A percentile compares a stretch with the other conserved stretches of the same genome.
Evolutionary conservation across 2,329 filamentous ascomycete genomes (phyloP).

Genomic region (Aschersonia sp.): DNA sequence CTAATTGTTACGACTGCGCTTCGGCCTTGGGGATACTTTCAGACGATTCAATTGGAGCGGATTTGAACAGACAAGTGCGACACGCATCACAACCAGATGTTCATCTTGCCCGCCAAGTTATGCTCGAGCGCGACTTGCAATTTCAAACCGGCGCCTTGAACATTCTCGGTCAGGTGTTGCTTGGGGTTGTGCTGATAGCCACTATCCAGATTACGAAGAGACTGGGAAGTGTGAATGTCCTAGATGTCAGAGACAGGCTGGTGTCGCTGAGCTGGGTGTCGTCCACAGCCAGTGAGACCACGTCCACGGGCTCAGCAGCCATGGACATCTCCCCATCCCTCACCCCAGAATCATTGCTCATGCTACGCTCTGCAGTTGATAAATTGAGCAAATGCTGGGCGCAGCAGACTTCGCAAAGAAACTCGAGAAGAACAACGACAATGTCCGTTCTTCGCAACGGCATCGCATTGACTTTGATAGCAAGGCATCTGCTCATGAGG

Average conservation of each 20-base stretch:
- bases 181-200: slow-evolving; percentile 36
- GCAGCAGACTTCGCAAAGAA: background rate
- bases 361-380: slow-evolving; percentile 1
- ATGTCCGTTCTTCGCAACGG: background rate
- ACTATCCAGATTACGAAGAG: slow-evolving; percentile 34
- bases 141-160: slow-evolving; percentile 1
- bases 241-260: background rate
- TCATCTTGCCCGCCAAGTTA: slow-evolving; percentile 42
- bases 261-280: slow-evolving; percentile 40
- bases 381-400: slow-evolving; percentile 1
- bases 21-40: slow-evolving; percentile 46
- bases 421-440: too few relatives aligned
- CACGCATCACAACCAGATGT: slow-evolving; percentile 36
- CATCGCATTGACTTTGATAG: background rate
- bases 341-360: background rate
- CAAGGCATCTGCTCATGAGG: background rate
- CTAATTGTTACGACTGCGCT: slow-evolving; percentile 41
- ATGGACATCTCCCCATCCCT: background rate
- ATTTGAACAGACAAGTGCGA: slow-evolving; percentile 44
- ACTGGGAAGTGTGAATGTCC: background rate
- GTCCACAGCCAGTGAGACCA: slow-evolving; percentile 13
- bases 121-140: slow-evolving; percentile 34
- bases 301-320: too few relatives aligned
- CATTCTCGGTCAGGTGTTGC: slow-evolving; percentile 1
- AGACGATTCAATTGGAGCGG: slow-evolving; percentile 29